phyloP scores from a whole-genome alignment of 768 basidiomycete species.

The Tubosaeta brunneosetosa region DNA sequence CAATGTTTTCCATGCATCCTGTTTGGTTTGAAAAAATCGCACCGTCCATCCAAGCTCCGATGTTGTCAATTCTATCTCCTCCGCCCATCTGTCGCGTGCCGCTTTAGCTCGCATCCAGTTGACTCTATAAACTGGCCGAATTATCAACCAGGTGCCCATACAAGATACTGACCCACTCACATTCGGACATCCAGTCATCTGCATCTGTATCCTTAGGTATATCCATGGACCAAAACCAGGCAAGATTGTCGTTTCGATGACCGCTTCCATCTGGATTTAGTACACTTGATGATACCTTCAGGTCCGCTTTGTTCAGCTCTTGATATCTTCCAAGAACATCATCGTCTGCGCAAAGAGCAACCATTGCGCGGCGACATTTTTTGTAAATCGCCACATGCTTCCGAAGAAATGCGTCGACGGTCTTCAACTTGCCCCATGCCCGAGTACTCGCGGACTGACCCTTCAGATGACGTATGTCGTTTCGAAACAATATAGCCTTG shows the following conservation, averaged over 20 bases:
- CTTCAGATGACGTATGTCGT: neutral
- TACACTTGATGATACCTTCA: neutral
- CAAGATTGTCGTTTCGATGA: neutral
- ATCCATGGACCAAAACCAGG: neutral
- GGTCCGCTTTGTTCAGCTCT: neutral
- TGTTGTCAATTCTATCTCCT: neutral
- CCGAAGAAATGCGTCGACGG: neutral
- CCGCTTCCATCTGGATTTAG: neutral
- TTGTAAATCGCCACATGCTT: neutral
- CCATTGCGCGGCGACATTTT: neutral
- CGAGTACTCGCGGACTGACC: neutral
- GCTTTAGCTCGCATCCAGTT: neutral
- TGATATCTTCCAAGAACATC: neutral
- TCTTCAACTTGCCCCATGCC: neutral
- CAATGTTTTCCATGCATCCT: neutral
- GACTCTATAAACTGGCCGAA: neutral
- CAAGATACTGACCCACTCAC: neutral
- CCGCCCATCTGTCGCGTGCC: neutral
- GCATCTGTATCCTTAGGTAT: neutral
- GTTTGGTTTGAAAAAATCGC: neutral
- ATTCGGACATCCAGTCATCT: neutral
- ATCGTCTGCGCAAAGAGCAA: neutral
- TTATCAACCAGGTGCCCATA: too few species aligned
- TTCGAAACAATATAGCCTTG: neutral
- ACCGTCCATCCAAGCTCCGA: neutral